phyloP scores from a whole-genome alignment of 2,329 filamentous ascomycete species.

The Trichoderma koningii region DNA sequence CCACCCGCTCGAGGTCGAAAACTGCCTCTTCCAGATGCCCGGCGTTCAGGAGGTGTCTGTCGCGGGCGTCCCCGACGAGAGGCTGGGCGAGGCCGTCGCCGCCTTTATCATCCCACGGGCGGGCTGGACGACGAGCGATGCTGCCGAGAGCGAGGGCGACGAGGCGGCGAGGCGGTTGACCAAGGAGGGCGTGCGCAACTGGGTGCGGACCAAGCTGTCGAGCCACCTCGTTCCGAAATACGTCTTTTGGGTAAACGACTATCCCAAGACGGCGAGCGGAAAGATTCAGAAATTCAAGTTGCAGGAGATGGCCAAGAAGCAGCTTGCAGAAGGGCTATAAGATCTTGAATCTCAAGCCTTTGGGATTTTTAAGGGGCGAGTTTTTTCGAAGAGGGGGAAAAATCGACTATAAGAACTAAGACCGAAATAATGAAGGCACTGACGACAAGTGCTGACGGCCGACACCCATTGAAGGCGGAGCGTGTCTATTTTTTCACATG shows the following conservation, averaged over 20 bases:
- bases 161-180: slow-evolving; percentile 44
- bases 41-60: slow-evolving; percentile 76
- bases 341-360: too few relatives aligned
- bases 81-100: slow-evolving; percentile 83
- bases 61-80: slow-evolving; percentile 78
- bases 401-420: background rate
- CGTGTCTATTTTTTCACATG: background rate
- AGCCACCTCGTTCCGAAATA: slow-evolving; percentile 83
- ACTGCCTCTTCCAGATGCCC: slow-evolving; percentile 74
- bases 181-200: slow-evolving; percentile 63
- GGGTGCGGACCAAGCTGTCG: slow-evolving; percentile 69
- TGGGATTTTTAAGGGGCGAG: too few relatives aligned
- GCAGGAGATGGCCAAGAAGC: slow-evolving; percentile 60
- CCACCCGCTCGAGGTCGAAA: slow-evolving; percentile 89
- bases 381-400: background rate
- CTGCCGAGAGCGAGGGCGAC: slow-evolving; percentile 33
- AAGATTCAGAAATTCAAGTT: slow-evolving; percentile 97
- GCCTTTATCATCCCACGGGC: slow-evolving; percentile 70
- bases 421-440: background rate
- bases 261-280: slow-evolving; percentile 91
- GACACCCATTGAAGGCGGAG: too few relatives aligned
- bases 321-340: slow-evolving; percentile 33
- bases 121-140: slow-evolving; percentile 35
- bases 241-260: slow-evolving; percentile 83
- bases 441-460: too few relatives aligned